These are phyloP conservation scores for Corynespora cassiicola DNA, from an alignment of 2,329 filamentous ascomycete genomes.

Conservation along the genomic window DNA sequence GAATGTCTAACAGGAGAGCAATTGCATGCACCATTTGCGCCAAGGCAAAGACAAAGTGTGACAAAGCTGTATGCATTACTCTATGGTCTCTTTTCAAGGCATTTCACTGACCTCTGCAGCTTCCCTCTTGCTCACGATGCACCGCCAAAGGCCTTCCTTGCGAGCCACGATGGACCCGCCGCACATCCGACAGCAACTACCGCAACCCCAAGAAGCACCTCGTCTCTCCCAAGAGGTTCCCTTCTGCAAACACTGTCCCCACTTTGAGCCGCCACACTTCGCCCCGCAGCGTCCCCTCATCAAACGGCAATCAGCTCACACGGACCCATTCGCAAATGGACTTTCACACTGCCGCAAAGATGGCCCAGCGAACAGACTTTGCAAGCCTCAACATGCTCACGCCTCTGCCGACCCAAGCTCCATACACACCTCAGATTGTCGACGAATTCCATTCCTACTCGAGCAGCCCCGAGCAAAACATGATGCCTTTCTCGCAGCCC, in stretches of 20 bases:
- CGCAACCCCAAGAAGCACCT: constrained; percentile 34
- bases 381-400: constrained; percentile 32
- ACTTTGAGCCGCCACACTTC: constrained; percentile 23
- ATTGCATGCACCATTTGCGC: constrained; percentile 48
- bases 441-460: constrained; percentile 33
- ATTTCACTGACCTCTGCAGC: constrained; percentile 15
- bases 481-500: constrained; percentile 19
- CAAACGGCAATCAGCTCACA: constrained; percentile 23
- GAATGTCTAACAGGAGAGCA: constrained; percentile 40
- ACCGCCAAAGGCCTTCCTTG: constrained; percentile 43
- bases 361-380: constrained; percentile 27
- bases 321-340: constrained; percentile 36
- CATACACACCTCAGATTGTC: constrained; percentile 27
- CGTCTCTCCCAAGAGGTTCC: constrained; percentile 30
- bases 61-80: constrained; percentile 36
- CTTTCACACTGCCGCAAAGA: constrained; percentile 32
- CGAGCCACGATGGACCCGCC: constrained; percentile 44
- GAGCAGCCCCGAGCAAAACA: constrained; percentile 28
- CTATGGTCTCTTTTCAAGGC: too few species aligned
- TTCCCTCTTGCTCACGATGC: constrained; percentile 45
- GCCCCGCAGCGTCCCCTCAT: constrained; percentile 28
- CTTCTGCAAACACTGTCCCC: constrained; percentile 27
- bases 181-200: constrained; percentile 42
- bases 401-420: constrained; percentile 32
- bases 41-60: constrained; percentile 47